phyloP scores from a whole-genome alignment of 1,284 basidiomycete species.

The Lentinula novae-zelandiae region DNA sequence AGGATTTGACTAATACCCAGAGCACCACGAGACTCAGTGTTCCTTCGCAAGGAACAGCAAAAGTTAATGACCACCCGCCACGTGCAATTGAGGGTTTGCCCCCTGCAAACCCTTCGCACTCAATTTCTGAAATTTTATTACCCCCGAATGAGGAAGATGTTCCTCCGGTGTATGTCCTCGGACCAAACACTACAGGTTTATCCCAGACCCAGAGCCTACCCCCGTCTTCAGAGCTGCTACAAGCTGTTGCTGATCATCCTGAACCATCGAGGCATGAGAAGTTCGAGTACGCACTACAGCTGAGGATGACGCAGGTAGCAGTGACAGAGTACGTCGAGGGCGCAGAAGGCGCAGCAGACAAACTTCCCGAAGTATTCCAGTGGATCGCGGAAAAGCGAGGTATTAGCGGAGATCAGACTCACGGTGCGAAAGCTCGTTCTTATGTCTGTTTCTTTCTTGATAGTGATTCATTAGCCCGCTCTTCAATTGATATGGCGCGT shows the following conservation, averaged over 20 bases:
- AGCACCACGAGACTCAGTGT: not conserved
- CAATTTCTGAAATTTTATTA: not conserved
- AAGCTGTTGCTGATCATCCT: slow-evolving; percentile 52
- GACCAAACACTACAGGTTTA: slow-evolving; percentile 23
- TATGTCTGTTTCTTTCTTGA: not conserved
- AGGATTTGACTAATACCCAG: not conserved
- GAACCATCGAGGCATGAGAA: slow-evolving; percentile 52
- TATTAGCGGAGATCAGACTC: slow-evolving; percentile 36
- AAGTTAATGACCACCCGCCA: not conserved
- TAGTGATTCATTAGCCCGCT: slow-evolving; percentile 5
- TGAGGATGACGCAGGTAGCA: slow-evolving; percentile 85
- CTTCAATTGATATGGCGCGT: slow-evolving; percentile 13
- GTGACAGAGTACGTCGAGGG: slow-evolving; percentile 86
- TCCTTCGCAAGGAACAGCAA: not conserved
- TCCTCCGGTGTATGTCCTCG: slow-evolving; percentile 16
- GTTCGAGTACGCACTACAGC: slow-evolving; percentile 79
- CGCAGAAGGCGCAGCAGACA: slow-evolving; percentile 77
- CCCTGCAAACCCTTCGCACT: slow-evolving; percentile 1
- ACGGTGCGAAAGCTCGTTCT: slow-evolving; percentile 26
- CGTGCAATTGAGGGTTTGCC: slow-evolving; percentile 18
- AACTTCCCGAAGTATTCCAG: slow-evolving; percentile 84
- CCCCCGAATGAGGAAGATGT: slow-evolving; percentile 3
- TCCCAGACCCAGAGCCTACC: slow-evolving; percentile 37
- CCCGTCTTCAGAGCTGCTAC: slow-evolving; percentile 44
- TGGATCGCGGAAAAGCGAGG: slow-evolving; percentile 71